Percentiles rank a stretch among this genome's conserved stretches.
These are phyloP conservation scores for Leersia perrieri DNA, from an alignment of 176 grass and related monocot species.

Conservation along the genomic window DNA sequence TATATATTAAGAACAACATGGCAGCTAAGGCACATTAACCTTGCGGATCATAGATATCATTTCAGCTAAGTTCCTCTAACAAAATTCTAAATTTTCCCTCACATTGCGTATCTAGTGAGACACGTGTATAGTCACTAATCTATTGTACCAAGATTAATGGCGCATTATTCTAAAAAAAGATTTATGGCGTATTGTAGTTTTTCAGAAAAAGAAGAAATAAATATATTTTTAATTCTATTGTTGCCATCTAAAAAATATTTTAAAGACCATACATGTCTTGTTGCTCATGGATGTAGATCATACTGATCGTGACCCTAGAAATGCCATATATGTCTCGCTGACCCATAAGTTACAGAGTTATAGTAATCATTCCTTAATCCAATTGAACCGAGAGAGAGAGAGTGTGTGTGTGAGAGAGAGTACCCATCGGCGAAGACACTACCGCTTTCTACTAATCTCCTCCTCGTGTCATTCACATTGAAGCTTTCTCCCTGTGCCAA, in stretches of 20 bases:
- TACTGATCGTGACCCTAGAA: neutral
- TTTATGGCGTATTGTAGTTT: no score
- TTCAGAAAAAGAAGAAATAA: no score
- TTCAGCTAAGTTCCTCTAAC: no score
- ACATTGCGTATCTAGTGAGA: no score
- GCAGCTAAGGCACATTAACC: neutral
- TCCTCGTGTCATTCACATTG: conserved; percentile 47
- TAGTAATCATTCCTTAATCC: neutral
- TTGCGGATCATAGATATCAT: neutral
- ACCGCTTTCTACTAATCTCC: conserved; percentile 58
- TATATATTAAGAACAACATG: neutral
- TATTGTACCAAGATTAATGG: no score
- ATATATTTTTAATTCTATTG: no score
- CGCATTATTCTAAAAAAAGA: no score
- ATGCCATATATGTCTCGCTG: neutral
- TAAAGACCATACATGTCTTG: neutral
- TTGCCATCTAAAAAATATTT: neutral
- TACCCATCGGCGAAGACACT: conserved; percentile 71
- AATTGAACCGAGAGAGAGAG: neutral
- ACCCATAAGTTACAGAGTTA: neutral
- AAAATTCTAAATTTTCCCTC: no score
- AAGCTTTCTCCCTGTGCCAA: conserved; percentile 73
- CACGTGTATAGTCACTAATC: no score
- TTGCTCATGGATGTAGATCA: neutral
- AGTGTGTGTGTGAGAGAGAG: conserved; percentile 9